Evolutionary conservation across 441 rosid species (phyloP), one percentile per base, ranked within the genome.

Genomic region (Populus tomentosa): DNA sequence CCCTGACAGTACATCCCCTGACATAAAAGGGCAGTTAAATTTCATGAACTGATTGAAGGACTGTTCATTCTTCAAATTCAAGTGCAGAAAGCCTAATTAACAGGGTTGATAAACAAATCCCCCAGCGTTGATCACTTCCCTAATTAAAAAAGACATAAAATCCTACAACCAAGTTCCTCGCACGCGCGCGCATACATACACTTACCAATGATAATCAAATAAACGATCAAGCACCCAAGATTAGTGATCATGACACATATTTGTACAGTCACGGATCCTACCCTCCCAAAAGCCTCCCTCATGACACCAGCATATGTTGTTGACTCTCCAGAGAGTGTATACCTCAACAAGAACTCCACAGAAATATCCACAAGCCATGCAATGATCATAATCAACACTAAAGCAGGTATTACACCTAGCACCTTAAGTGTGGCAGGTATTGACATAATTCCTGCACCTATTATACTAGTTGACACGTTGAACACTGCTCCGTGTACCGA

Each of bases 381-480:
- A 14, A 95, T 80, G 35, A 80, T 66, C 36, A 78, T 56, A 16
- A 93, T 93, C 66, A 92, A 71, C 67, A 78, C 38, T 2, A 95
- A 81, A 28, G 96, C 94, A 21, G 98, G 98, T 33, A 90, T 75
- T 0, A 90, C 88, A 2, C 98, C 98, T 0, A 95, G 84, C 26
- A 93, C 96, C 84, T 86, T 93, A 7, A 90, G 71, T 1, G 99
- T 90, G 10, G 93, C 97, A 3, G 99, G 97, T 35, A 93, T 87
- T 3, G 99, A 88, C 99, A 95, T 95, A 21, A 93, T 95, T 9
- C 98, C 98, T 1, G 98, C 98, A 11, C 99, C 98, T 32, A 95
- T 82, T 18, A 90, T 88, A 80, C 86, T 91, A 0, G 97, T 95
- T 1, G 99, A 88, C 40, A 95, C 91, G 71, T 93, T 95, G 80